Base-by-base conservation (phyloP, 2,329 filamentous ascomycete species). In the Xylariomycetidae sp. region DNA sequence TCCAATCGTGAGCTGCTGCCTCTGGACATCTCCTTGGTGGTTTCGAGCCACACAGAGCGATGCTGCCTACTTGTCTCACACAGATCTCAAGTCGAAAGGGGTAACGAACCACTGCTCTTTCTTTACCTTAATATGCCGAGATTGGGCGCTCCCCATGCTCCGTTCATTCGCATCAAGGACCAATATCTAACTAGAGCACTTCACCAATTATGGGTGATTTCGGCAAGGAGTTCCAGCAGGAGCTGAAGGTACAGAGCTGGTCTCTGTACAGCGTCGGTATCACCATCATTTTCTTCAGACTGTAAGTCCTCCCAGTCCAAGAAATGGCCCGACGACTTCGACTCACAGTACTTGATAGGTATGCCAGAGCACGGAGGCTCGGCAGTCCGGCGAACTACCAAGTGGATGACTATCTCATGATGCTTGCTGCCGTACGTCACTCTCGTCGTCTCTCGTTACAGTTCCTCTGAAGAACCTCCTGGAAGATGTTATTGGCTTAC, bases 161-260 rank as follows among this genome's bases (percentile, higher is more conserved):
- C n/a, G n/a, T n/a, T n/a, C n/a, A n/a, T n/a, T n/a, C n/a, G n/a
- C n/a, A n/a, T n/a, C n/a, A n/a, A n/a, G n/a, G n/a, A n/a, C n/a
- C n/a, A n/a, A n/a, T n/a, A n/a, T n/a, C n/a, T n/a, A n/a, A n/a
- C n/a, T n/a, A n/a, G n/a, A n/a, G n/a, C n/a, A n/a, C n/a, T n/a
- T n/a, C n/a, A n/a, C n/a, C n/a, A n/a, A 25, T 13, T 14, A 40
- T 37, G 37, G 37, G 34, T 12, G 33, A 40, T 26, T 40, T 40
- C 30, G 34, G 34, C 29, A 26, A 19, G 7, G 24, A 10, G 19
- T 40, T 40, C 26, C n/a, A 29, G 14, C 12, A 29, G 7, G 20
- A 14, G 26, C 37, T 40, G 4, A 33, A 28, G 27, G 28, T 24
- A 10, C 30, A 32, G 34, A 40, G 37, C 25, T 40, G 34, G 37